phyloP scores from a whole-genome alignment of 805 yeast species.

The Clavispora santaluciae region DNA sequence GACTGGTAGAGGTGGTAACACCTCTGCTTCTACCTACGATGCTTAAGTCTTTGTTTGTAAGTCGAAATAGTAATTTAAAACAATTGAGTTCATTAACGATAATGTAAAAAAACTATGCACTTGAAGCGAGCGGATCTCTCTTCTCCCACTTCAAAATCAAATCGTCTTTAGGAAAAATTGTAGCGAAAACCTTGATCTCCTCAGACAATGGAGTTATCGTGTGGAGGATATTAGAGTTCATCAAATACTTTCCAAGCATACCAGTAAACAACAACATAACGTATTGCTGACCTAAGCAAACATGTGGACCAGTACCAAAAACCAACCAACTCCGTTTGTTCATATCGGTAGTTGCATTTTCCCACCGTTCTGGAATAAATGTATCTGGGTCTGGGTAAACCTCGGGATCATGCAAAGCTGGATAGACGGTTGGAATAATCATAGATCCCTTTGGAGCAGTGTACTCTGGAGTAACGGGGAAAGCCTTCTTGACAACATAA shows the following conservation, averaged over 20 bases:
- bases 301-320: slow-evolving; percentile 96
- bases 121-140: slow-evolving; percentile 49
- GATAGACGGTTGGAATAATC: slow-evolving; percentile 94
- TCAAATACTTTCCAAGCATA: slow-evolving; percentile 83
- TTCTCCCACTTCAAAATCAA: slow-evolving; percentile 68
- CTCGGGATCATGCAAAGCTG: slow-evolving; percentile 96
- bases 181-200: slow-evolving; percentile 93
- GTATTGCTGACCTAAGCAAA: slow-evolving; percentile 91
- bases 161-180: slow-evolving; percentile 97
- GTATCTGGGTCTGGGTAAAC: slow-evolving; percentile 92
- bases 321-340: slow-evolving; percentile 92
- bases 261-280: slow-evolving; percentile 88
- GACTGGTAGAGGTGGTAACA: slow-evolving; percentile 99
- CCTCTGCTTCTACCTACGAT: slow-evolving; percentile 89
- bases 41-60: slow-evolving; percentile 47
- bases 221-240: slow-evolving; percentile 78
- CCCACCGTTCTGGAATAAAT: slow-evolving; percentile 97
- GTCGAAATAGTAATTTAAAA: not conserved
- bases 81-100: not conserved
- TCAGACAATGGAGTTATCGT: slow-evolving; percentile 80
- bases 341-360: slow-evolving; percentile 68
- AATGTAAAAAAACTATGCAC: not conserved
- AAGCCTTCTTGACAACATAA: slow-evolving; percentile 81
- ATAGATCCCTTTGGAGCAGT: slow-evolving; percentile 96
- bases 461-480: slow-evolving; percentile 78